phyloP scores from a whole-genome alignment of 352 stramenopile genomes.

The Globisporangium irregulare region DNA sequence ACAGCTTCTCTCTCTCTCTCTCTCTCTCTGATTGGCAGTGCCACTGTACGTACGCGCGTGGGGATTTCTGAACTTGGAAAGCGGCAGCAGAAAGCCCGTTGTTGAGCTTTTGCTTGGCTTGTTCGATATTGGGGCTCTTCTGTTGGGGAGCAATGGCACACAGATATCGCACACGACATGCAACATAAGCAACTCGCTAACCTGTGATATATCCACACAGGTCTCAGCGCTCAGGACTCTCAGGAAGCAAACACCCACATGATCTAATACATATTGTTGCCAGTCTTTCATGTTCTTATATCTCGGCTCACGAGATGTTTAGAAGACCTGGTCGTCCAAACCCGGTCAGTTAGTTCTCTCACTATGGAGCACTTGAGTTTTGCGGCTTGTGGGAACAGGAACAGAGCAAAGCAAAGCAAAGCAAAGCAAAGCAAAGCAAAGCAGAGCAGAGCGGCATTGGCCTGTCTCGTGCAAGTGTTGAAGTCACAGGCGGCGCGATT shows the following conservation, averaged over 20 bases:
- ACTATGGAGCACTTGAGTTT: not conserved
- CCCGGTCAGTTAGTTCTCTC: not conserved
- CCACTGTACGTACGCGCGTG: not conserved
- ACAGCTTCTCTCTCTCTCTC: not conserved
- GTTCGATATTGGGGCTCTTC: no score
- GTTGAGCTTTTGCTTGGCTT: no score
- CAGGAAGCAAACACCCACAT: not conserved
- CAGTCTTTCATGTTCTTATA: no score
- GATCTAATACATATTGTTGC: not conserved
- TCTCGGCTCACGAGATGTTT: not conserved
- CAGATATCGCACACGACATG: no score
- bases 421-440: not conserved
- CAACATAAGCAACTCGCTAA: no score
- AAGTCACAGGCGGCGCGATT: constrained; percentile 5
- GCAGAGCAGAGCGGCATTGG: not conserved
- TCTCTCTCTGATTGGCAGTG: not conserved
- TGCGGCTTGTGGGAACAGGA: not conserved
- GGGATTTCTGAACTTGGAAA: not conserved
- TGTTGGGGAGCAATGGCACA: no score
- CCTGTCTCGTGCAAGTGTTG: constrained; percentile 9
- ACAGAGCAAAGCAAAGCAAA: not conserved
- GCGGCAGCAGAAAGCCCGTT: not conserved
- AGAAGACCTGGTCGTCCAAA: not conserved
- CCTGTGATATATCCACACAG: no score
- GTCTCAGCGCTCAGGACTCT: no score